Conservation (phyloP, 2,329 filamentous ascomycete genomes). For the Colletotrichum spaethianum region DNA sequence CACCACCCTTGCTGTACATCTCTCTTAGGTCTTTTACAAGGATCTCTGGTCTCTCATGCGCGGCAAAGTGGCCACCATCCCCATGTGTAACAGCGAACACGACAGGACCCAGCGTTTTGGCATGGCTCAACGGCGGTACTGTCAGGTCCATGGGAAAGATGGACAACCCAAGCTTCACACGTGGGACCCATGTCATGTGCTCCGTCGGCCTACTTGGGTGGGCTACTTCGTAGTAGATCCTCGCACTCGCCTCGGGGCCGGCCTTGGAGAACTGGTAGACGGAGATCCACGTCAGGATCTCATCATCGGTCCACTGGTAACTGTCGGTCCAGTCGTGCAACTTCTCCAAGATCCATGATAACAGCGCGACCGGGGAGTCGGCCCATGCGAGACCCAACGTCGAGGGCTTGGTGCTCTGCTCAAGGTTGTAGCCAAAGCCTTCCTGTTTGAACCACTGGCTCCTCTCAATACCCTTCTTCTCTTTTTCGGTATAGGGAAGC, state of each 20-base stretch:
- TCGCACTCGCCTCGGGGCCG: constrained; percentile 75
- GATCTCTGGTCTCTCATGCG: constrained; percentile 69
- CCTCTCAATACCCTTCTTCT: constrained; percentile 67
- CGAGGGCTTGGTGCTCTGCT: constrained; percentile 79
- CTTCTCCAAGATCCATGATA: constrained; percentile 88
- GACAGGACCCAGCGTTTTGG: constrained; percentile 70
- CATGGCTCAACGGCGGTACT: constrained; percentile 69
- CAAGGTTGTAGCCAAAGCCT: constrained; percentile 70
- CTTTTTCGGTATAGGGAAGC: constrained; percentile 66
- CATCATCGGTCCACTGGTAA: constrained; percentile 82
- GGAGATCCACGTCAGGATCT: constrained; percentile 81
- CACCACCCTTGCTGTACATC: constrained; percentile 70
- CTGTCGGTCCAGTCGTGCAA: constrained; percentile 81
- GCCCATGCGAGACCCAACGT: constrained; percentile 79
- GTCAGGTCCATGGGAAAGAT: constrained; percentile 72
- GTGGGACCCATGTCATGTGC: constrained; percentile 48
- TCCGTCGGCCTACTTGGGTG: constrained; percentile 54
- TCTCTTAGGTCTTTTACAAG: constrained; percentile 66
- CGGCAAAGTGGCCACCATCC: constrained; percentile 73
- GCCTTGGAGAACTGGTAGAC: constrained; percentile 80
- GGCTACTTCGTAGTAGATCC: constrained; percentile 80
- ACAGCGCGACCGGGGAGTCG: constrained; percentile 78
- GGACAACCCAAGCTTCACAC: constrained; percentile 61
- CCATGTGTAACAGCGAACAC: constrained; percentile 68
- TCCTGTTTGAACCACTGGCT: constrained; percentile 70